phyloP scores from a whole-genome alignment of 2,329 filamentous ascomycete species.

The Monilinia aucupariae region DNA sequence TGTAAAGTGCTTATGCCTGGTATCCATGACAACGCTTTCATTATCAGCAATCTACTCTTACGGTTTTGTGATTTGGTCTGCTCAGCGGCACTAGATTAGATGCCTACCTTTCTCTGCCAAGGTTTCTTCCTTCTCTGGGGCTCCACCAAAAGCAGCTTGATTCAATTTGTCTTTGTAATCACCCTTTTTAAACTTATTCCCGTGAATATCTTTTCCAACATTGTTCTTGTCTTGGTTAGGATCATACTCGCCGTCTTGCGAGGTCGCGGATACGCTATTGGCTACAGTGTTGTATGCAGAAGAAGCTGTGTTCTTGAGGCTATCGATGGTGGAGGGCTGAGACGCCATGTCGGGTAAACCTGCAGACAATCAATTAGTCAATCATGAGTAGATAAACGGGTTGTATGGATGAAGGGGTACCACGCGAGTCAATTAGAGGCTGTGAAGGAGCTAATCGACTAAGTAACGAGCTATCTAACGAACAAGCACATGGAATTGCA shows the following conservation, averaged over 20 bases:
- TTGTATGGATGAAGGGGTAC: not conserved
- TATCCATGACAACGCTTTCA: conserved; percentile 25
- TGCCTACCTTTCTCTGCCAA: conserved; percentile 27
- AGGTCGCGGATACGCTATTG: conserved; percentile 11
- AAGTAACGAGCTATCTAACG: not conserved
- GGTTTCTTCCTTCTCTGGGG: conserved; percentile 15
- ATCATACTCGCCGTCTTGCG: conserved; percentile 18
- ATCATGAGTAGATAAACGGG: too few relatives aligned
- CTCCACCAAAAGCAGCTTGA: conserved; percentile 22
- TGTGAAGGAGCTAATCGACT: not conserved
- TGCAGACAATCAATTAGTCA: not conserved
- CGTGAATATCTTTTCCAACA: conserved; percentile 23
- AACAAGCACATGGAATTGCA: not conserved
- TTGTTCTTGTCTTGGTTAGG: conserved; percentile 19
- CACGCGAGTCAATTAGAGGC: not conserved
- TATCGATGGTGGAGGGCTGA: conserved; percentile 27
- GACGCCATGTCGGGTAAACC: conserved; percentile 23
- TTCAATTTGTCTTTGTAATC: conserved; percentile 30
- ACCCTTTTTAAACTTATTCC: conserved; percentile 25
- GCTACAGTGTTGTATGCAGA: conserved; percentile 19
- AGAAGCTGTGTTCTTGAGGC: conserved; percentile 22
- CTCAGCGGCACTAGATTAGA: not conserved
- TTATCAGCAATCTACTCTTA: conserved; percentile 17
- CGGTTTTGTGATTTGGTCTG: not conserved
- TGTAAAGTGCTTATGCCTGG: conserved; percentile 23